Evolutionary conservation across 768 basidiomycete genomes (phyloP), one percentile per base, ranked within the genome.

Genomic region (Phylloporus arenicola): DNA sequence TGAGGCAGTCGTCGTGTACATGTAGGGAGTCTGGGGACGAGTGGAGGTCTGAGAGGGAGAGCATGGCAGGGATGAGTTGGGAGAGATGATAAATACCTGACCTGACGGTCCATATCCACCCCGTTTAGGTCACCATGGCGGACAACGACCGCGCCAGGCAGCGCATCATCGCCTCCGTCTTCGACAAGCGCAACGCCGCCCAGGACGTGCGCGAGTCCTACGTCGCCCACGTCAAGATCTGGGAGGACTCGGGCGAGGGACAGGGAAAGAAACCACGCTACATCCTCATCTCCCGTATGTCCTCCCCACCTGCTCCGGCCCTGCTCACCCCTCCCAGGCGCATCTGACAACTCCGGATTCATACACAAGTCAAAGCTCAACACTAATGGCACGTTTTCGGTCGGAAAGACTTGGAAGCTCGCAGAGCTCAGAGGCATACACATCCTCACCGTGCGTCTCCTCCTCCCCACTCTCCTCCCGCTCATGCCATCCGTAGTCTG

Each of bases 301-400:
- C n/a, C 46, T 17, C 4, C 13, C 37, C 8, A 7, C 9, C 27
- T 22, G 34, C 6, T 12, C n/a, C n/a, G 7, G 7, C 10, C 49
- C 16, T 19, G 7, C 53, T 58, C 13, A 61, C 40, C 4, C 3
- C 11, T 43, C 40, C 40, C 42, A 88, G 86, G 83, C 72, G 73
- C 83, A 4, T 71, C 65, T 52, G 79, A 79, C 56, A 81, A 83
- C 22, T 69, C 74, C 42, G 84, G 84, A 1, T 82, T 84, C 65
- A 80, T 99, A 17, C 94, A 99, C 79, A 99, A 99, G 71, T 92
- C 94, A 2, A 98, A 98, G 71, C 73, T 91, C 56, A 98, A 99
- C 65, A 84, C 86, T 38, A 98, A 97, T 63, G 86, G 89, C 30
- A 80, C 91, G 0, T 98, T 95, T 69, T 96, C 92, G 8, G 91